phyloP scores from a whole-genome alignment of 768 basidiomycete genomes.

The Hericium erinaceus region DNA sequence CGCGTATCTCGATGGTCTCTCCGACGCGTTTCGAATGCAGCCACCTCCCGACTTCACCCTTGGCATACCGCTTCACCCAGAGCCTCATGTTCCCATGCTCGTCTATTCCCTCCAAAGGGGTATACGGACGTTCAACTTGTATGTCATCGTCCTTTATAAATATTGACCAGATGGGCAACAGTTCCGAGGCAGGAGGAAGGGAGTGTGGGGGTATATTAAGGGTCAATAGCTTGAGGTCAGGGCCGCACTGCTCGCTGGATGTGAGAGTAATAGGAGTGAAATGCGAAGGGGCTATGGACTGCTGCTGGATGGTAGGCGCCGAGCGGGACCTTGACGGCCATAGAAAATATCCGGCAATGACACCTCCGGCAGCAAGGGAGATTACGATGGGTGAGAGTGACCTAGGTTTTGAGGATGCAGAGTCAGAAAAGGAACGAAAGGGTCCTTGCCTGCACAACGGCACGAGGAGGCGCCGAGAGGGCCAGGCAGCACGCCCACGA shows the following conservation, averaged over 20 bases:
- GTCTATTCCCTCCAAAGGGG: slow-evolving; percentile 67
- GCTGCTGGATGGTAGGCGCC: slow-evolving; percentile 28
- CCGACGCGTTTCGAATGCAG: slow-evolving; percentile 60
- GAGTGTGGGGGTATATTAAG: slow-evolving; percentile 41
- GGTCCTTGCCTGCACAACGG: not conserved
- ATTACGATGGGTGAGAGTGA: slow-evolving; percentile 14
- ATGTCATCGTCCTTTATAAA: slow-evolving; percentile 84
- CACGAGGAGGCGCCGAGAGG: no score
- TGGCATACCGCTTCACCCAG: slow-evolving; percentile 75
- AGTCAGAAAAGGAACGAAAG: not conserved
- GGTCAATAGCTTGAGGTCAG: slow-evolving; percentile 56
- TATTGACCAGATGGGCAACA: slow-evolving; percentile 57
- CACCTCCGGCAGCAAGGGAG: slow-evolving; percentile 29
- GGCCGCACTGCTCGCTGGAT: slow-evolving; percentile 41
- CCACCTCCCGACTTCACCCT: slow-evolving; percentile 80
- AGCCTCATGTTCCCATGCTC: slow-evolving; percentile 57
- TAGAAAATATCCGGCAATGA: slow-evolving; percentile 41
- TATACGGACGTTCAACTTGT: slow-evolving; percentile 81
- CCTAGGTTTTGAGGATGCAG: not conserved
- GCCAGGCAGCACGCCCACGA: no score
- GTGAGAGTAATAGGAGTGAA: slow-evolving; percentile 53
- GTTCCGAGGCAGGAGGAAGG: slow-evolving; percentile 12
- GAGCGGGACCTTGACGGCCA: slow-evolving; percentile 38
- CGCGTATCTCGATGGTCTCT: slow-evolving; percentile 66
- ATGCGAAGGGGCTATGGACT: slow-evolving; percentile 22